phyloP scores from a whole-genome alignment of 306 rosid genomes.

The Bauhinia variegata region DNA sequence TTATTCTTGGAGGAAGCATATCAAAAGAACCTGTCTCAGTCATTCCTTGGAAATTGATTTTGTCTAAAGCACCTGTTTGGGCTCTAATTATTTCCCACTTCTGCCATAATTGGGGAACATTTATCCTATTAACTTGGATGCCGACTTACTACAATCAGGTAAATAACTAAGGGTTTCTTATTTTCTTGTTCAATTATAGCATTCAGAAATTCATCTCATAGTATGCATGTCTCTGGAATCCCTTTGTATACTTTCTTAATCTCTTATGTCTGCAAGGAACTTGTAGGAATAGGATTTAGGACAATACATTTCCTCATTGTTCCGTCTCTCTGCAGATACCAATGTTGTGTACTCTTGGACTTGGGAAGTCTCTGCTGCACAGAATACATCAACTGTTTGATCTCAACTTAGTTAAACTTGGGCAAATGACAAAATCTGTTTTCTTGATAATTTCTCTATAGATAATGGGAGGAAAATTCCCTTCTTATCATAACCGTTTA shows the following conservation, averaged over 20 bases:
- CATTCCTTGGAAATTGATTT: conserved; percentile 92
- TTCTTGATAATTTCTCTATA: conserved; percentile 16
- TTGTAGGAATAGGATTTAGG: not conserved
- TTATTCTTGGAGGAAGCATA: conserved; percentile 66
- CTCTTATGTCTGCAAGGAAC: conserved; percentile 9
- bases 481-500: not conserved
- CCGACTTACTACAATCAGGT: conserved; percentile 99
- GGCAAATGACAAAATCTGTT: conserved; percentile 10
- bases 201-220: conserved; percentile 19
- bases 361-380: conserved; percentile 21
- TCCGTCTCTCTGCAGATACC: too few species aligned
- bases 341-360: conserved; percentile 22
- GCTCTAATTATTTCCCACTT: conserved; percentile 92
- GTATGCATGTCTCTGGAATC: not conserved
- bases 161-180: conserved; percentile 11
- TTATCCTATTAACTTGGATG: conserved; percentile 98
- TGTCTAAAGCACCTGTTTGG: conserved; percentile 96
- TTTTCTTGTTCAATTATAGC: not conserved
- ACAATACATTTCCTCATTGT: too few species aligned
- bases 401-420: conserved; percentile 20
- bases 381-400: conserved; percentile 3
- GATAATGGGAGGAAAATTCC: conserved; percentile 1
- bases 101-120: conserved; percentile 98
- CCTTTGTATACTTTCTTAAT: not conserved
- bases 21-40: conserved; percentile 79